These are phyloP conservation scores for Clarireedia sp. DNA, from an alignment of 2,329 filamentous ascomycete species.

Conservation along the genomic window DNA sequence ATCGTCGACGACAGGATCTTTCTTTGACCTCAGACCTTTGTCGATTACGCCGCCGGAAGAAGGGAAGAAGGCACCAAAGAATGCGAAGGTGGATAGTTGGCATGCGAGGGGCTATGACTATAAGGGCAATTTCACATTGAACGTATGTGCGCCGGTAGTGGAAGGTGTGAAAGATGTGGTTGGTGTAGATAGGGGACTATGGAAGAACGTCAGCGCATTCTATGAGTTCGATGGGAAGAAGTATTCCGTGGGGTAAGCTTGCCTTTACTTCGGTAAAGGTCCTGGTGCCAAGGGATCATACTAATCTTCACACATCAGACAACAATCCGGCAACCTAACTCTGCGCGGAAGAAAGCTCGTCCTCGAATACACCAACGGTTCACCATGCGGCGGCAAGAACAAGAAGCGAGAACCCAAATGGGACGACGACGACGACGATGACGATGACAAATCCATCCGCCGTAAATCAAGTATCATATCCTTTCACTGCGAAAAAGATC, in stretches of 20 bases:
- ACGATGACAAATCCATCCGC: constrained; percentile 27
- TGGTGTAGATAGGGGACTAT: constrained; percentile 53
- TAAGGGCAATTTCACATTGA: constrained; percentile 72
- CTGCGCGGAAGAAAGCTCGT: constrained; percentile 67
- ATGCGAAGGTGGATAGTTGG: constrained; percentile 50
- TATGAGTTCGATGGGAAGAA: constrained; percentile 58
- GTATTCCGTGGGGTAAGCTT: constrained; percentile 66
- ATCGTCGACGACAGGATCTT: constrained; percentile 23
- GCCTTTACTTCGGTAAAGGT: neutral
- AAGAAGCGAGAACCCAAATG: constrained; percentile 27
- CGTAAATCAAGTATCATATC: constrained; percentile 82
- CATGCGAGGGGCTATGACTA: constrained; percentile 69
- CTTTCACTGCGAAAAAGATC: constrained; percentile 84
- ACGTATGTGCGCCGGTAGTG: constrained; percentile 72
- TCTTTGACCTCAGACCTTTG: constrained; percentile 29
- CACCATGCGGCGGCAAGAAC: constrained; percentile 53
- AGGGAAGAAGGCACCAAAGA: constrained; percentile 37
- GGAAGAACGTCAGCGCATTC: constrained; percentile 72
- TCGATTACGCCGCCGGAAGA: constrained; percentile 22
- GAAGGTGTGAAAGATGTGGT: constrained; percentile 54
- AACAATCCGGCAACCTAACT: constrained; percentile 33
- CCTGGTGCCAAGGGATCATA: neutral
- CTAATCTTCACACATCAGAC: constrained; percentile 10
- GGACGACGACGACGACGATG: constrained; percentile 30
- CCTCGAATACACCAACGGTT: constrained; percentile 69